Base-by-base conservation (phyloP, 352 stramenopile species). In the Globisporangium parvum region DNA sequence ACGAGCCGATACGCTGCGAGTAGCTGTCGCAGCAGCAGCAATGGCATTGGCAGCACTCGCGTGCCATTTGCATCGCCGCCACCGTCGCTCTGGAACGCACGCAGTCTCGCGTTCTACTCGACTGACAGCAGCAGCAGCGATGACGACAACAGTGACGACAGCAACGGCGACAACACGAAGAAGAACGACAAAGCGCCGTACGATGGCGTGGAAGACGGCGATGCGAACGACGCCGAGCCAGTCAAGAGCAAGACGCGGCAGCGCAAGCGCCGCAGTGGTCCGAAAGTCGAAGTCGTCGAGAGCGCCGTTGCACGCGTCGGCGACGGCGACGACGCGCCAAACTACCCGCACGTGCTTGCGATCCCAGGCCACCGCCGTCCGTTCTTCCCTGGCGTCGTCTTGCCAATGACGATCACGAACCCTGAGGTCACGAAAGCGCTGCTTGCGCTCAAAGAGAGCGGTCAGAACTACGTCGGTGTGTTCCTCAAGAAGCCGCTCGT, bases 381-480 rank as follows among this genome's bases (percentile, higher is more conserved):
- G 47, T 89, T 94, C 42, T 94, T 94, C 62, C 84, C 84, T 0
- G 84, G 84, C 3, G 75, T 94, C 9, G 80, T 94, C 41, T 55
- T 91, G 26, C 84, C 84, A 48, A 90, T 94, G 84, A 92, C 80
- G 18, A 90, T 94, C 59, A 89, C 76, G 20, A 91, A 91, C 42
- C 77, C 81, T 2, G 77, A 92, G 6, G 77, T 95, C 20, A 96
- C 94, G 35, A 87, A 94, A 50, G 88, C 92, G 35, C 57, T 98
- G 4, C 75, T 97, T 59, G 80, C 87, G 31, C 73, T 97, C 5
- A 85, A 89, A 49, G 79, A 94, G 24, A 91, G 77, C 47, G 82
- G 76, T 1, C 79, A 91, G 66, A 88, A 91, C 40, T 98, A 98
- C 60, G 80, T 99, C 14, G 93, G 91, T 15, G 76, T 98, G 37